These are phyloP conservation scores for Endotrypanum monterogeii DNA, from an alignment of 208 protist species.

Conservation along the genomic window DNA sequence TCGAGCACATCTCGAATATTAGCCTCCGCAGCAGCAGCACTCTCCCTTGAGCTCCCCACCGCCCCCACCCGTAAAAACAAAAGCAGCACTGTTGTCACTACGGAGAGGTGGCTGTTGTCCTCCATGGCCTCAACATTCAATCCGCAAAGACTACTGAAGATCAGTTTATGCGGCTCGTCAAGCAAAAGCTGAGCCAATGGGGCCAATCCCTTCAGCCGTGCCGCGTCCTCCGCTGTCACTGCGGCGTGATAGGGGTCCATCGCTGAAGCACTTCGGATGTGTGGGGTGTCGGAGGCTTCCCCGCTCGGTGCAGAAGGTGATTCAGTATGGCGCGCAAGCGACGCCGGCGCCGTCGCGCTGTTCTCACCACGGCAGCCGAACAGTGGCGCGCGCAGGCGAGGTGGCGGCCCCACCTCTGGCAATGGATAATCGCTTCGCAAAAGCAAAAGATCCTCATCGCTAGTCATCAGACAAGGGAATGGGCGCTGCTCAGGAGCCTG, in stretches of 20 bases:
- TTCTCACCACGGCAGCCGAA: constrained; percentile 8
- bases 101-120: constrained; percentile 63
- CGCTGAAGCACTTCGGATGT: not conserved
- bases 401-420: constrained; percentile 45
- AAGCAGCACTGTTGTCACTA: constrained; percentile 73
- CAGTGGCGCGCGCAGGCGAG: constrained; percentile 22
- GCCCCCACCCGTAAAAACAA: constrained; percentile 64
- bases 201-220: constrained; percentile 31
- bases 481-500: constrained; percentile 51
- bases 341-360: not conserved
- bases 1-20: constrained; percentile 32
- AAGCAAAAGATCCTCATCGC: constrained; percentile 33
- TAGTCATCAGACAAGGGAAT: constrained; percentile 50
- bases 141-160: constrained; percentile 62
- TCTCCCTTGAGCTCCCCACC: constrained; percentile 24
- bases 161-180: constrained; percentile 63
- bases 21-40: constrained; percentile 15
- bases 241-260: not conserved
- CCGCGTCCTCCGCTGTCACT: constrained; percentile 12
- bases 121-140: constrained; percentile 71
- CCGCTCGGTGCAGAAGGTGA: not conserved
- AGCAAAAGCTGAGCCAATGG: constrained; percentile 50
- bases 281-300: not conserved
- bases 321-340: not conserved
- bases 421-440: constrained; percentile 40